Base-by-base conservation (phyloP, 2,329 filamentous ascomycete genomes). In the Pseudodiploospora longispora region DNA sequence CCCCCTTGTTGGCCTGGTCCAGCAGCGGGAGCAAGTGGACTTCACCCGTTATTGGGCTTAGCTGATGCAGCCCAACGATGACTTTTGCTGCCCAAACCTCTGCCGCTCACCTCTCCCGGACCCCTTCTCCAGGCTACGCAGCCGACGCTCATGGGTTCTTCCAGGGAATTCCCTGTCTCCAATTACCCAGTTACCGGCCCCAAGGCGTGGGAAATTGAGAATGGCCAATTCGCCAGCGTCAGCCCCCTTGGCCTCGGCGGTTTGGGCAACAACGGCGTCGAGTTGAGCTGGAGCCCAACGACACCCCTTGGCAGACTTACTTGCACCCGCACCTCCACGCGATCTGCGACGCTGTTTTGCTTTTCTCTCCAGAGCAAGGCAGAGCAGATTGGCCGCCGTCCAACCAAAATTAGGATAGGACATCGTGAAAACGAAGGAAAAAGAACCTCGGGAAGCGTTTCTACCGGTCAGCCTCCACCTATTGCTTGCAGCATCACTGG, bases 221-320 rank as follows among this genome's bases (percentile, higher is more conserved):
- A 40, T 27, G 30, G 10, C 41, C 40, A 32, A 32, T 37, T 44
- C 35, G 31, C 38, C 38, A 44, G 36, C 41, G 44, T 46, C 40
- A 41, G 44, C 44, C 38, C 37, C 36, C 38, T 38, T 19, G 19
- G 19, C 19, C 19, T 19, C 19, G 19, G 19, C 3, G 19, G 2
- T 38, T 48, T 46, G 46, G 46, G 46, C 46, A 48, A 48, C 42
- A 48, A 48, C 42, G 38, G 36, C 19, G 19, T 19, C 19, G 19
- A 19, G 19, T 19, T 19, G 19, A 19, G 19, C 36, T 32, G 39
- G 46, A 42, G 46, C 46, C 46, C 46, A 48, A 48, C 46, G 30
- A 34, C 42, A 44, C 46, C 46, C 36, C 44, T 42, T 43, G 42
- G 39, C 46, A 30, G 40, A 36, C 38, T 44, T 36, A 39, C 35